These are phyloP conservation scores for Neoboletus subvelutipes DNA, from an alignment of 768 basidiomycete genomes.

Conservation along the genomic window DNA sequence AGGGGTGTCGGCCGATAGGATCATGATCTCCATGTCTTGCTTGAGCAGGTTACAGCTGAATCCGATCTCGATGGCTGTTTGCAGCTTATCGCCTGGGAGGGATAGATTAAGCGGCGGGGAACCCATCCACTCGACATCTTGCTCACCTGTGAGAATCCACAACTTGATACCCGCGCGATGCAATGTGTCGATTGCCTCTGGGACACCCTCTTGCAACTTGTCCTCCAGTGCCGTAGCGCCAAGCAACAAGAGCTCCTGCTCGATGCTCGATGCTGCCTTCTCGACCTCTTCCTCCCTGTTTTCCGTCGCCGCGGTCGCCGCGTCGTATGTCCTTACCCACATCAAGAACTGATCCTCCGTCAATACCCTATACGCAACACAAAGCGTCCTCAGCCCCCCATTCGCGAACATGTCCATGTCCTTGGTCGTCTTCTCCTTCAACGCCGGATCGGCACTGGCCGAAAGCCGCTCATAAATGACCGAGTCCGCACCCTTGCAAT, in stretches of 20 bases:
- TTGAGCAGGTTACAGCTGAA: constrained; percentile 96
- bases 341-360: constrained; percentile 79
- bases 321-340: constrained; percentile 82
- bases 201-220: constrained; percentile 95
- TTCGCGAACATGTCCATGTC: constrained; percentile 97
- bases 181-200: constrained; percentile 90
- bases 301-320: constrained; percentile 70
- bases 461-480: constrained; percentile 88
- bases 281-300: constrained; percentile 92
- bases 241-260: constrained; percentile 78
- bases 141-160: constrained; percentile 90
- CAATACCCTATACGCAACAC: constrained; percentile 79
- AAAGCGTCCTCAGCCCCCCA: constrained; percentile 85
- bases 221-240: constrained; percentile 97
- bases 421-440: constrained; percentile 76
- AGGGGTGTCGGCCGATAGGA: constrained; percentile 79
- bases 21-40: constrained; percentile 95
- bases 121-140: constrained; percentile 10
- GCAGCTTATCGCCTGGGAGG: constrained; percentile 83
- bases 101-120: not conserved
- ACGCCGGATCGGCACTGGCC: constrained; percentile 64
- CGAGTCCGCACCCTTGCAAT: constrained; percentile 96
- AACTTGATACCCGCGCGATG: constrained; percentile 95
- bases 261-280: constrained; percentile 79
- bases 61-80: constrained; percentile 97